These are phyloP conservation scores for Agastache rugosa DNA, from an alignment of 257 asterid genomes.

Conservation along the genomic window DNA sequence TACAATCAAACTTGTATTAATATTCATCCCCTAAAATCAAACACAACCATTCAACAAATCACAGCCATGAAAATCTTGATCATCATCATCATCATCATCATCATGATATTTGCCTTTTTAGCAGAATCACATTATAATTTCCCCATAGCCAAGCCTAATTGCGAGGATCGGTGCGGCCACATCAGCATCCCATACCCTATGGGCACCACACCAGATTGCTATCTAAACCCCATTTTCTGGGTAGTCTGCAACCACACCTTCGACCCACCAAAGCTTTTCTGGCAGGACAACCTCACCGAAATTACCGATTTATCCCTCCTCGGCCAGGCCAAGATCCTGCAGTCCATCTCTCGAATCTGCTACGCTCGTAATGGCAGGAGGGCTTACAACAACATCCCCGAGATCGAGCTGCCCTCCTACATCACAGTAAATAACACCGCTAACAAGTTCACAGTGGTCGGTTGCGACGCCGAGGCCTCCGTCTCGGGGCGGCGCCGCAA, in stretches of 20 bases:
- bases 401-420: fast-evolving
- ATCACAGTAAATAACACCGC: slow-evolving; percentile 19
- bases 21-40: not conserved
- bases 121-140: not conserved
- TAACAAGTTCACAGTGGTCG: slow-evolving; percentile 40
- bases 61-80: not conserved
- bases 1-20: not conserved
- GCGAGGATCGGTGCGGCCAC: slow-evolving; percentile 39
- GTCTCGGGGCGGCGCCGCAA: not conserved
- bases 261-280: not conserved
- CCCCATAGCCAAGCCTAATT: slow-evolving; percentile 21
- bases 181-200: slow-evolving; percentile 47
- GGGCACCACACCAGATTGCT: slow-evolving; percentile 33
- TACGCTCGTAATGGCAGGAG: not conserved
- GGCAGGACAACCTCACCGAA: not conserved
- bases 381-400: fast-evolving
- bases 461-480: slow-evolving; percentile 37
- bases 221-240: not conserved
- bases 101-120: not conserved
- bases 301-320: not conserved
- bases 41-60: not conserved
- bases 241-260: slow-evolving; percentile 19
- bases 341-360: not conserved
- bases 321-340: not conserved
- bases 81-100: not conserved